Conservation (phyloP, 208 protist species). For the Herpetomonas tarakana region DNA sequence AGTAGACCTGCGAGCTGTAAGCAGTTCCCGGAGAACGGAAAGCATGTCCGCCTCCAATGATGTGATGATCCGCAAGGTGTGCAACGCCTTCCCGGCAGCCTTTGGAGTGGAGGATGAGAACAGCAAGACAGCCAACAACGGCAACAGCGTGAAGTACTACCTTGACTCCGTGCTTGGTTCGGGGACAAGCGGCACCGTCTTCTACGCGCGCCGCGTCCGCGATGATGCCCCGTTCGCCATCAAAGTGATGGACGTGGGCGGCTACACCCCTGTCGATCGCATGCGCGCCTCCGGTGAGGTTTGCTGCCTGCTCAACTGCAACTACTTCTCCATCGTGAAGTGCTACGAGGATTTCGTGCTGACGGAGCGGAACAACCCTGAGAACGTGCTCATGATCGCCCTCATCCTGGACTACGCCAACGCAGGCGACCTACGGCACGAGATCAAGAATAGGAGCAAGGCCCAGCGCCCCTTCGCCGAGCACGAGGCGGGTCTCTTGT, state of each 20-base stretch:
- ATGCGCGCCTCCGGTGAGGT: constrained; percentile 27
- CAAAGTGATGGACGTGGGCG: constrained; percentile 36
- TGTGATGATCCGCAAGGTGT: constrained; percentile 12
- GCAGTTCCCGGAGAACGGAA: background rate
- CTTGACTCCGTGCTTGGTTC: constrained; percentile 11
- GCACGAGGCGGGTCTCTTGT: constrained; percentile 37
- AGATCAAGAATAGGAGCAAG: constrained; percentile 29
- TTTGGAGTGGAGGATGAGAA: constrained; percentile 1
- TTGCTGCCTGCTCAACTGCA: constrained; percentile 29
- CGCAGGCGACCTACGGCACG: constrained; percentile 46
- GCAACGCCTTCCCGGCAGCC: constrained; percentile 5
- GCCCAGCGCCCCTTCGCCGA: constrained; percentile 23
- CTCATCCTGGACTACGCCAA: constrained; percentile 64
- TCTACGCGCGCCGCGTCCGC: constrained; percentile 17
- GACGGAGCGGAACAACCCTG: constrained; percentile 10
- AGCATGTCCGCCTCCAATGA: constrained; percentile 11
- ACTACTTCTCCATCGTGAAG: constrained; percentile 46
- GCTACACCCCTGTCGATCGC: constrained; percentile 14
- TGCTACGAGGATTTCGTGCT: constrained; percentile 32
- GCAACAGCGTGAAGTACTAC: background rate
- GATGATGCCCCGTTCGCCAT: constrained; percentile 24
- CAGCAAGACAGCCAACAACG: background rate
- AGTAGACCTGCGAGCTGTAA: too few species aligned
- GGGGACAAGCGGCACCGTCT: constrained; percentile 14
- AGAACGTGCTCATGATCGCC: constrained; percentile 28